phyloP scores from a whole-genome alignment of 2,329 filamentous ascomycete species.

The Claviceps citrina region DNA sequence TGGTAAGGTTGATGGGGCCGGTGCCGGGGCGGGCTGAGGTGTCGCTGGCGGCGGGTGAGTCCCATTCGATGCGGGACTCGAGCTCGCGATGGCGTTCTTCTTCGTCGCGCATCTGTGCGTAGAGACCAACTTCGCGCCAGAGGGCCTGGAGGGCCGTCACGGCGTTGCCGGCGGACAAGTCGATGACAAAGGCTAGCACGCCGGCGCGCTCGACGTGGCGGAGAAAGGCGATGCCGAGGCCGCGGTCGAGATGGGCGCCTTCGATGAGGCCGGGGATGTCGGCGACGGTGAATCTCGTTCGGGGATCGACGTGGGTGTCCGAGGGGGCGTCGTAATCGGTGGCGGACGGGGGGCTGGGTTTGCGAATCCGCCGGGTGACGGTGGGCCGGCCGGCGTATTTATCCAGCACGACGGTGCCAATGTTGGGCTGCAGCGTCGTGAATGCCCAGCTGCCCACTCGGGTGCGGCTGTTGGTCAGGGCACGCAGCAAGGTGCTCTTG shows the following conservation, averaged over 20 bases:
- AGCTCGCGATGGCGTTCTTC: constrained; percentile 51
- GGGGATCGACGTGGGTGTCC: constrained; percentile 34
- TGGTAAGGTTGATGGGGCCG: constrained; percentile 13
- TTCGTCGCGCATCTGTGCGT: constrained; percentile 64
- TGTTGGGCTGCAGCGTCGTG: constrained; percentile 86
- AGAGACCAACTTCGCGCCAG: constrained; percentile 82
- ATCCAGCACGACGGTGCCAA: constrained; percentile 89
- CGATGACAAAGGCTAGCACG: constrained; percentile 85
- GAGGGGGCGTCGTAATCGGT: constrained; percentile 28
- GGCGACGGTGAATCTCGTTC: constrained; percentile 79
- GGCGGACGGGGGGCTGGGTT: constrained; percentile 26
- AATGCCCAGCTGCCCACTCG: constrained; percentile 93
- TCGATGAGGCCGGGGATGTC: constrained; percentile 92
- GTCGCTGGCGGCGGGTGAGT: constrained; percentile 31
- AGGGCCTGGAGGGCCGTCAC: constrained; percentile 63
- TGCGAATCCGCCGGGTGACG: constrained; percentile 11
- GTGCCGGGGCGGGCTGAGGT: constrained; percentile 7
- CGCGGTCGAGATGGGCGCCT: constrained; percentile 81
- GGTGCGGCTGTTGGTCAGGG: constrained; percentile 75
- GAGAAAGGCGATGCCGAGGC: constrained; percentile 79
- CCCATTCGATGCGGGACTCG: constrained; percentile 40
- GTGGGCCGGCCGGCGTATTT: constrained; percentile 62
- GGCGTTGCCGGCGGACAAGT: constrained; percentile 66
- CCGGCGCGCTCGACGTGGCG: constrained; percentile 88
- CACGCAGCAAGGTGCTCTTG: constrained; percentile 80